These are phyloP conservation scores for Phyllostachys edulis DNA, from an alignment of 176 grass and related monocot species.

Conservation along the genomic window DNA sequence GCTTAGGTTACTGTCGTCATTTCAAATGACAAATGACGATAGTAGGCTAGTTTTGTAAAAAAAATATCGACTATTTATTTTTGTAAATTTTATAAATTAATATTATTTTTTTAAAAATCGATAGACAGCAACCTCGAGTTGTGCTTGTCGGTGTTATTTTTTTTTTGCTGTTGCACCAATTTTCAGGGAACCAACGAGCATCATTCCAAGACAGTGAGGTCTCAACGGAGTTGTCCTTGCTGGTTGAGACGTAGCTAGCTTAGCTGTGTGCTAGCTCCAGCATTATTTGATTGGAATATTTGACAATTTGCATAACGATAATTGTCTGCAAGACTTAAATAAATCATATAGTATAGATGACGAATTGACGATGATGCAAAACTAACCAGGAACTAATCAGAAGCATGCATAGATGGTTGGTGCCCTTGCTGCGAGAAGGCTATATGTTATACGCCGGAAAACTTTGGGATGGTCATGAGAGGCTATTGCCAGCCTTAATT, in stretches of 20 bases:
- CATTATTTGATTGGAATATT: conserved; percentile 33
- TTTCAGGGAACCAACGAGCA: neutral
- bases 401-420: neutral
- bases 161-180: neutral
- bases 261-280: conserved; percentile 11
- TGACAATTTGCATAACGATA: neutral
- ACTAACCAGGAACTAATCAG: neutral
- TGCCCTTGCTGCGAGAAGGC: neutral
- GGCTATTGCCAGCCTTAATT: conserved; percentile 4
- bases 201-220: conserved; percentile 29
- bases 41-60: no score
- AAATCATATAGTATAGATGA: neutral
- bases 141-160: neutral
- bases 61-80: no score
- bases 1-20: no score
- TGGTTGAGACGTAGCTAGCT: conserved; percentile 37
- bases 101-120: no score
- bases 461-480: neutral
- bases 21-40: no score
- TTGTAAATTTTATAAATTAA: no score
- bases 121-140: neutral
- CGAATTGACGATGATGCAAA: neutral
- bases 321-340: conserved; percentile 1
- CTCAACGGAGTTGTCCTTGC: conserved; percentile 30
- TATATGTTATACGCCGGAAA: conserved; percentile 18